Percentiles rank a stretch among this genome's conserved stretches.
These are phyloP conservation scores for Scedosporium apiospermum DNA, from an alignment of 2,329 filamentous ascomycete species.

Conservation along the genomic window DNA sequence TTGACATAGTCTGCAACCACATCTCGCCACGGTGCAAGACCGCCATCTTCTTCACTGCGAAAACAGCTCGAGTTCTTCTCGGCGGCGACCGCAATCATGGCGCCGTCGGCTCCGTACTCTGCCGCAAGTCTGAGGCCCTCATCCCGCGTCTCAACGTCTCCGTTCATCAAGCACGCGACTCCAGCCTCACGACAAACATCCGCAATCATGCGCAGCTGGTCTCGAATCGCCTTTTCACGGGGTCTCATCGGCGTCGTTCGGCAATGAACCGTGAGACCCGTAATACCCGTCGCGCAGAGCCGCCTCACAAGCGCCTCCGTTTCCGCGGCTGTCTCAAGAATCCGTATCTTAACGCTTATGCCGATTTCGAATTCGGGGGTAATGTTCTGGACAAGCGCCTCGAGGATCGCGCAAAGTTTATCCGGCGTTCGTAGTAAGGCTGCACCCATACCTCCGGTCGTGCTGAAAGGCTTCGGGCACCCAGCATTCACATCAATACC, in stretches of 20 bases:
- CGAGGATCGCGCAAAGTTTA: conserved; percentile 71
- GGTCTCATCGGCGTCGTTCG: conserved; percentile 94
- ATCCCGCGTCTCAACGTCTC: conserved; percentile 71
- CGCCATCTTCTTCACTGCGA: conserved; percentile 57
- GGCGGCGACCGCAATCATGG: conserved; percentile 92
- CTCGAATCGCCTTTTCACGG: conserved; percentile 75
- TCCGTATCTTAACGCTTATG: conserved; percentile 92
- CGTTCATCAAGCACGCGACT: conserved; percentile 92
- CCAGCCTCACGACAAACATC: conserved; percentile 72
- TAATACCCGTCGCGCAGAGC: conserved; percentile 82
- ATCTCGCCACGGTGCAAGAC: conserved; percentile 63
- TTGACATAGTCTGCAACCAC: conserved; percentile 69
- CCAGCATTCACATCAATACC: conserved; percentile 97
- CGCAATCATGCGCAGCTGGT: conserved; percentile 76
- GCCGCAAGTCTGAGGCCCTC: conserved; percentile 61
- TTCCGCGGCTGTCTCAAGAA: conserved; percentile 66
- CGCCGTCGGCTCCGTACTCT: conserved; percentile 82
- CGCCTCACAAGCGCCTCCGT: conserved; percentile 70
- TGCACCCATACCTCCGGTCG: conserved; percentile 88
- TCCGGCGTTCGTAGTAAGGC: conserved; percentile 81
- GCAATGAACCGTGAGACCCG: conserved; percentile 86
- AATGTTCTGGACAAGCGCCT: conserved; percentile 71
- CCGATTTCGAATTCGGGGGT: conserved; percentile 73
- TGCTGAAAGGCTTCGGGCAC: conserved; percentile 97
- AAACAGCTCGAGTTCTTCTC: conserved; percentile 91